These are phyloP conservation scores for Scytalidium sp. DNA, from an alignment of 2,329 filamentous ascomycete species.

Conservation along the genomic window DNA sequence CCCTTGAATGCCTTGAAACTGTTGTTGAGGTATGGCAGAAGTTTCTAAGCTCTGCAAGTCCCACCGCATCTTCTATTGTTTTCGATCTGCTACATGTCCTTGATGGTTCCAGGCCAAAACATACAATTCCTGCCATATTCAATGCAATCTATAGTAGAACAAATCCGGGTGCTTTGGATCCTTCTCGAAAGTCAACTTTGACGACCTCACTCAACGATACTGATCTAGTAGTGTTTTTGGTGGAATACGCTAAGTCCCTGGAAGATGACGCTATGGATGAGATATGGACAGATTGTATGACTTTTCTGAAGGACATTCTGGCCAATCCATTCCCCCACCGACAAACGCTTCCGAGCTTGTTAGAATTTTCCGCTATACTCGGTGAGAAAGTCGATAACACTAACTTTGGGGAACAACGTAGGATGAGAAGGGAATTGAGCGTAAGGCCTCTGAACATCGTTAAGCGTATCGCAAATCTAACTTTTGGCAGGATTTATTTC, in stretches of 20 bases:
- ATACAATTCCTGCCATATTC: constrained; percentile 90
- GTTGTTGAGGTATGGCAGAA: constrained; percentile 79
- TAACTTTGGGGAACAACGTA: constrained; percentile 90
- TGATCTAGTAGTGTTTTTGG: constrained; percentile 83
- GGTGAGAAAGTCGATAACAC: constrained; percentile 97
- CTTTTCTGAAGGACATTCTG: constrained; percentile 85
- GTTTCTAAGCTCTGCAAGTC: constrained; percentile 42
- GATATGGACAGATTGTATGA: constrained; percentile 93
- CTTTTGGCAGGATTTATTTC: constrained; percentile 71
- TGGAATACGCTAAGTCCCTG: constrained; percentile 83
- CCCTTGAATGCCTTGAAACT: constrained; percentile 89
- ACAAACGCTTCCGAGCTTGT: constrained; percentile 78
- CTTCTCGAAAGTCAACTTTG: constrained; percentile 78
- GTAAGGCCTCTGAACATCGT: constrained; percentile 47
- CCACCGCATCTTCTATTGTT: constrained; percentile 58
- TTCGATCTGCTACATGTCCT: constrained; percentile 87
- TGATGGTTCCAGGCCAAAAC: constrained; percentile 85
- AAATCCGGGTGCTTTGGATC: constrained; percentile 76
- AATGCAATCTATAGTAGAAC: constrained; percentile 95
- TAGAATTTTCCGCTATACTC: constrained; percentile 86
- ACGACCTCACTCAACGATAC: constrained; percentile 80
- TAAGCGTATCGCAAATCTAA: constrained; percentile 24
- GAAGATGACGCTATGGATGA: constrained; percentile 98
- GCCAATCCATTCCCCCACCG: constrained; percentile 93
- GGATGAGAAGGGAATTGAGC: constrained; percentile 85